phyloP scores from a whole-genome alignment of 495 filamentous ascomycete genomes.

The Xylaria cubensis region DNA sequence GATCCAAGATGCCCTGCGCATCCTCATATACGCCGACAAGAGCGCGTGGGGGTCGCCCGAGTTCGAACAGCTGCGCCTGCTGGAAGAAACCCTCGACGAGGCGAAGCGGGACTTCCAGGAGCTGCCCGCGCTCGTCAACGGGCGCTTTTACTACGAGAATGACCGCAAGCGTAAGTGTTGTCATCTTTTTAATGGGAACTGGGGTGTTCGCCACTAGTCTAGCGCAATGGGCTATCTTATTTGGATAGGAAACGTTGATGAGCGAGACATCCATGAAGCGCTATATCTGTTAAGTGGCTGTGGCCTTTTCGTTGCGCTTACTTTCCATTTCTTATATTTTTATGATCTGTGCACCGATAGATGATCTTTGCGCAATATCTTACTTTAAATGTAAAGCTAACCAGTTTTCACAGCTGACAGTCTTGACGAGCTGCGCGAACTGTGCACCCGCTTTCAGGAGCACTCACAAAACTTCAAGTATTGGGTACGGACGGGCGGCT shows the following conservation, averaged over 20 bases:
- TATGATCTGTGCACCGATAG: not conserved
- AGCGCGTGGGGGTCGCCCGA: constrained; percentile 57
- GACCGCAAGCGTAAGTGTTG: constrained; percentile 50
- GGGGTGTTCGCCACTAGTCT: not conserved
- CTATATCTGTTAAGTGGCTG: too few relatives aligned
- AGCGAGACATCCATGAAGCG: not conserved
- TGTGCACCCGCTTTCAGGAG: constrained; percentile 46
- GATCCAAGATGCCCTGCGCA: constrained; percentile 51
- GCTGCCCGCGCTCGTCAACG: constrained; percentile 52
- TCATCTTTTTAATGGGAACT: not conserved
- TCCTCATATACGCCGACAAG: constrained; percentile 58
- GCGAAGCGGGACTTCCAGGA: constrained; percentile 61
- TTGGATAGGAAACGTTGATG: not conserved
- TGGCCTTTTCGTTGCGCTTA: too few relatives aligned
- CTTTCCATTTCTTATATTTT: not conserved
- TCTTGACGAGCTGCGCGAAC: constrained; percentile 48
- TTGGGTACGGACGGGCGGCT: constrained; percentile 52
- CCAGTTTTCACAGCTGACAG: constrained; percentile 44
- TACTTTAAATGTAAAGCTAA: not conserved
- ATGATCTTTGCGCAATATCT: not conserved
- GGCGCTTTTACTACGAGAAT: constrained; percentile 55
- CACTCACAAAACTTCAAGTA: constrained; percentile 50
- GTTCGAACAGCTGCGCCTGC: constrained; percentile 54
- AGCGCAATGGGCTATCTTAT: not conserved
- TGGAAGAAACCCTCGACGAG: constrained; percentile 56